Evolutionary conservation across 192 early-diverging fungal species (phyloP).

Genomic region (Backusella circina): DNA sequence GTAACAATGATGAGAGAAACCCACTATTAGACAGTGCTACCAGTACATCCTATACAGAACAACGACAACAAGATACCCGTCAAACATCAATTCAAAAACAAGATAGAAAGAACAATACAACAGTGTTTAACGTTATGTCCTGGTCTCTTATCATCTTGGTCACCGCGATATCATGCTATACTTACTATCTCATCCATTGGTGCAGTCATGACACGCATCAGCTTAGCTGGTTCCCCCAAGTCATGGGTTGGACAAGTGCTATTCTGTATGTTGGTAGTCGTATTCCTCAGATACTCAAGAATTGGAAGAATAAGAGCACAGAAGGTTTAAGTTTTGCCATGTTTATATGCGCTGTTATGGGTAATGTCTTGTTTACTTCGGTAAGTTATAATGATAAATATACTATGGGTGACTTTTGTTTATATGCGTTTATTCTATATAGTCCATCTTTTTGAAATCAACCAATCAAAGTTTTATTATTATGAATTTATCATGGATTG

Average conservation of each 20-base stretch:
- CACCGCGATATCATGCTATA: background rate
- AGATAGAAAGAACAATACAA: background rate
- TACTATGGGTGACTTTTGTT: background rate
- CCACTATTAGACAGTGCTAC: background rate
- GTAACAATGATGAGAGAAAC: background rate
- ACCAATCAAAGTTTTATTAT: constrained; percentile 63
- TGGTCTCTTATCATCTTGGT: constrained; percentile 5
- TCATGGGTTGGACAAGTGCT: constrained; percentile 74
- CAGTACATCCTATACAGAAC: background rate
- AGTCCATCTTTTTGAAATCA: constrained; percentile 79
- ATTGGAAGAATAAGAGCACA: constrained; percentile 63
- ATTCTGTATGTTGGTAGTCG: constrained; percentile 68
- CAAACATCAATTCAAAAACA: background rate
- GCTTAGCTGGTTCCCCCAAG: constrained; percentile 43
- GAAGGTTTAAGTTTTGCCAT: constrained; percentile 80
- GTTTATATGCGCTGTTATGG: constrained; percentile 81
- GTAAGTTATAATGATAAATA: constrained; percentile 25
- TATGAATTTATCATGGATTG: constrained; percentile 71
- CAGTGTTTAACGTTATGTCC: constrained; percentile 1
- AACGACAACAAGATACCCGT: background rate
- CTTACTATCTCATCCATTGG: constrained; percentile 6
- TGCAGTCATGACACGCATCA: background rate
- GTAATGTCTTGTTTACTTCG: constrained; percentile 60
- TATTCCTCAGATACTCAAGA: constrained; percentile 82
- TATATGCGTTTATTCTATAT: background rate